These are phyloP conservation scores for Coemansia sp. DNA, from an alignment of 192 early-diverging fungal genomes.

Conservation along the genomic window DNA sequence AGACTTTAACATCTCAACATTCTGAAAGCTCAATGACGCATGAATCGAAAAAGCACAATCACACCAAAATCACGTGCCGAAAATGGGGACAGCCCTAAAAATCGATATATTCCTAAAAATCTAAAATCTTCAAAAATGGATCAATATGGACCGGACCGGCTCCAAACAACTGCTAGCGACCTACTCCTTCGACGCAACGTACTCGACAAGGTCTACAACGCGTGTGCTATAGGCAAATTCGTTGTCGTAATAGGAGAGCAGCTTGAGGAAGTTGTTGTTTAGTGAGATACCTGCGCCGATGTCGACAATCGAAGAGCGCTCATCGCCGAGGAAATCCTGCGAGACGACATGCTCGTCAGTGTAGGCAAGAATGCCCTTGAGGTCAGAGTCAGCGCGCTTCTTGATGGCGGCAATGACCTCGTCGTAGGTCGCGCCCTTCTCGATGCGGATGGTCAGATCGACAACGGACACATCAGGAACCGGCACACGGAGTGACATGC, in stretches of 20 bases:
- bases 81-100: too few species aligned
- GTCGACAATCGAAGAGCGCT: conserved; percentile 92
- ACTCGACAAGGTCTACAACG: conserved; percentile 84
- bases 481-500: conserved; percentile 98
- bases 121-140: too few species aligned
- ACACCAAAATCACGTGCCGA: too few species aligned
- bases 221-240: conserved; percentile 92
- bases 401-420: conserved; percentile 88
- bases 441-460: conserved; percentile 90
- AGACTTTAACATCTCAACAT: too few species aligned
- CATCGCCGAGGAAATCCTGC: conserved; percentile 90
- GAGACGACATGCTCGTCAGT: conserved; percentile 96
- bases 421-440: conserved; percentile 88
- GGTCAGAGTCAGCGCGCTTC: conserved; percentile 72
- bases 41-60: too few species aligned
- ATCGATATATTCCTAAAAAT: too few species aligned
- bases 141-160: too few species aligned
- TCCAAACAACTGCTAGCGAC: too few species aligned
- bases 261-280: conserved; percentile 94
- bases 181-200: conserved; percentile 60
- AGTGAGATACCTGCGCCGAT: conserved; percentile 93
- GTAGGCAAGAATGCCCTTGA: conserved; percentile 91
- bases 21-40: too few species aligned
- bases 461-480: conserved; percentile 96
- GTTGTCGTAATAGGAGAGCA: conserved; percentile 91